Evolutionary conservation across 208 protist genomes (phyloP).

Genomic region (Strigomonas galati): DNA sequence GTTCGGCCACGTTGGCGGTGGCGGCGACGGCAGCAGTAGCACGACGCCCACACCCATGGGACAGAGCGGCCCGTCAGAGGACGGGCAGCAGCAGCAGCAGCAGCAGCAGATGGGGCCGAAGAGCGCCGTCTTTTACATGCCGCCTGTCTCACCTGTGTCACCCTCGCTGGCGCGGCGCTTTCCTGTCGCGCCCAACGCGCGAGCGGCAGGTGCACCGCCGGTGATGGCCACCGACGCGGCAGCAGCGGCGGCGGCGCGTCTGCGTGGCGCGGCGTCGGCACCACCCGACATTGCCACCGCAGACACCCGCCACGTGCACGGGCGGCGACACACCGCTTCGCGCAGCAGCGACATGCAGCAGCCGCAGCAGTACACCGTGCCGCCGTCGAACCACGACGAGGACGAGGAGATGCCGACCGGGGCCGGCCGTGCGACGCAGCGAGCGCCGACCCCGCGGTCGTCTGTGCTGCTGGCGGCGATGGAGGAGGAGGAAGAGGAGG

Average conservation of each 20-base stretch:
- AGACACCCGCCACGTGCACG: not conserved
- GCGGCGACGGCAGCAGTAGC: not conserved
- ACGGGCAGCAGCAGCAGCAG: no score
- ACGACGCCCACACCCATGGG: no score
- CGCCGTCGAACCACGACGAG: not conserved
- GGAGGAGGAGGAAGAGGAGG: conserved; percentile 18
- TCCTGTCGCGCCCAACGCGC: not conserved
- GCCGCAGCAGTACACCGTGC: not conserved
- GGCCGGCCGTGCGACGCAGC: not conserved
- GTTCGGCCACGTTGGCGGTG: no score
- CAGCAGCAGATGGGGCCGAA: no score
- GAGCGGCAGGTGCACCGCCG: no score
- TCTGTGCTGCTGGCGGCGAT: conserved; percentile 1
- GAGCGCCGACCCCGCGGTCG: not conserved
- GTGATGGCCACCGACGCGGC: not conserved
- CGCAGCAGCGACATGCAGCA: conserved; percentile 2
- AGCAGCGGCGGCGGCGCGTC: no score
- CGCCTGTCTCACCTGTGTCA: not conserved
- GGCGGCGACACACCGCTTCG: not conserved
- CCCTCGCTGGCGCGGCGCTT: not conserved
- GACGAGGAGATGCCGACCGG: not conserved
- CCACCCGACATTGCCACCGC: not conserved
- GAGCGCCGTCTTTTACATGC: not conserved
- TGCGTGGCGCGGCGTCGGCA: not conserved
- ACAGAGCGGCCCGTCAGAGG: not conserved